These are phyloP conservation scores for Trypanosoma boissoni DNA, from an alignment of 208 protist genomes.

Conservation along the genomic window DNA sequence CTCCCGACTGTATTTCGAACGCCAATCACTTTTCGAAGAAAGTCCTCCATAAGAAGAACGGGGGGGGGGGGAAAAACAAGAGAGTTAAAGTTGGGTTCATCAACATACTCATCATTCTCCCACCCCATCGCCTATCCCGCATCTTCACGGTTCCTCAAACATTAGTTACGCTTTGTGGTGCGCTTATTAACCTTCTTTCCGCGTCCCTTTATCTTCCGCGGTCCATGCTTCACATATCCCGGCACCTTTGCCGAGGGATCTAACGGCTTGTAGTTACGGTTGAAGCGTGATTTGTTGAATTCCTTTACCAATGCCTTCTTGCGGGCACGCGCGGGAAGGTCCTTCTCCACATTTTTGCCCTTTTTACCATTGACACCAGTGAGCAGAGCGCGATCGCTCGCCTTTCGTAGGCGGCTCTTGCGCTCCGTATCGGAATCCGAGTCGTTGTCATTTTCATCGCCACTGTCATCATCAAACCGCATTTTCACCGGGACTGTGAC, in stretches of 20 bases:
- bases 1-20: no score
- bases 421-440: slow-evolving; percentile 35
- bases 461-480: slow-evolving; percentile 64
- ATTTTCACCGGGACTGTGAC: slow-evolving; percentile 63
- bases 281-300: slow-evolving; percentile 74
- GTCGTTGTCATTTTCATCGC: slow-evolving; percentile 35
- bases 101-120: slow-evolving; percentile 6
- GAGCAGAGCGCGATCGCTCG: slow-evolving; percentile 62
- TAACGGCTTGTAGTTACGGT: slow-evolving; percentile 83
- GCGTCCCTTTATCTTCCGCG: slow-evolving; percentile 74
- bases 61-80: no score
- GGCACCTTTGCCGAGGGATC: slow-evolving; percentile 75
- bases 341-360: slow-evolving; percentile 17
- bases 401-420: slow-evolving; percentile 31
- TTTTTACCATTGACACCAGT: slow-evolving; percentile 34
- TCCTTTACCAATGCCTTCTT: slow-evolving; percentile 62
- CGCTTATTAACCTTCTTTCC: slow-evolving; percentile 86
- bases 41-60: no score
- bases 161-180: slow-evolving; percentile 48
- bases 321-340: slow-evolving; percentile 56
- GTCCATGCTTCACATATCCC: slow-evolving; percentile 73
- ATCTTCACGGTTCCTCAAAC: not conserved
- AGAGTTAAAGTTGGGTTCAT: no score
- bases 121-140: not conserved
- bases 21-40: not conserved